Conservation (phyloP, 192 early-diverging fungal genomes). For the Entomortierella lignicola region DNA sequence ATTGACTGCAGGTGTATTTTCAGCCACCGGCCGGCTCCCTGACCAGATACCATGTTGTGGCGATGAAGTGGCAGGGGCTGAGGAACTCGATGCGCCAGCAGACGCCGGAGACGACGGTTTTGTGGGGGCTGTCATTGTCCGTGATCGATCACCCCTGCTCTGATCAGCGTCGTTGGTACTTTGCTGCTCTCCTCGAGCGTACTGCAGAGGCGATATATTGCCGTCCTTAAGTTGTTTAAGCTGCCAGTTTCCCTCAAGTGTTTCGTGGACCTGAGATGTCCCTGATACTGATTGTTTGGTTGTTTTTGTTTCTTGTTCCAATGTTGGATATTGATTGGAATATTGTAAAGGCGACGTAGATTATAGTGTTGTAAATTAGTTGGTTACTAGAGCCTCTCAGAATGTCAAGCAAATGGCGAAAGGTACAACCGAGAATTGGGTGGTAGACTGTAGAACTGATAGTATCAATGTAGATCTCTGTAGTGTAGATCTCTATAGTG, state of each 20-base stretch:
- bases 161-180: constrained; percentile 5
- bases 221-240: not conserved
- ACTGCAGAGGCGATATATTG: not conserved
- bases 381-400: no score
- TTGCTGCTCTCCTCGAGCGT: not conserved
- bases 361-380: no score
- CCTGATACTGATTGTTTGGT: no score
- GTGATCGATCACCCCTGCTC: constrained; percentile 3
- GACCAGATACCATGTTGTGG: constrained; percentile 18
- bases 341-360: no score
- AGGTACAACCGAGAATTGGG: no score
- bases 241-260: not conserved
- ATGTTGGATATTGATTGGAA: no score
- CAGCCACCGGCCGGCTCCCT: constrained; percentile 20
- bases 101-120: not conserved
- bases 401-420: no score
- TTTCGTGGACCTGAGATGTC: not conserved
- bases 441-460: no score
- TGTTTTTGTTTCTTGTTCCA: no score
- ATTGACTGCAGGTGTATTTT: constrained; percentile 2
- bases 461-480: no score
- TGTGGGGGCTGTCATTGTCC: not conserved
- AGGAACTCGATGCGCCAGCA: constrained; percentile 8
- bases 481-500: no score
- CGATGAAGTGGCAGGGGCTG: not conserved